Base-by-base conservation (phyloP, 73 alveolate species). In the Paramecium sonneborni region DNA sequence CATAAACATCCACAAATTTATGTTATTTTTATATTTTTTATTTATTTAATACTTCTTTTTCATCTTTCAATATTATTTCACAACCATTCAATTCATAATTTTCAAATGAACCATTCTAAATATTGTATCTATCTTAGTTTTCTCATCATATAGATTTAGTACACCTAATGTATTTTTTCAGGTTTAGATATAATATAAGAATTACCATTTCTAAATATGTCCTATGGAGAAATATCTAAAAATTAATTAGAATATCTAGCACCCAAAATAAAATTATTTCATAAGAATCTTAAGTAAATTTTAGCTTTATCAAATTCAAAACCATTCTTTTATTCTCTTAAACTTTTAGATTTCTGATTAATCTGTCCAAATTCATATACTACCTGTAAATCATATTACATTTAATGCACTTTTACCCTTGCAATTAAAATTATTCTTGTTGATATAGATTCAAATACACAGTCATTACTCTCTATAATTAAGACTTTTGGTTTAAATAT, bases 361-460 rank as follows among this genome's bases (percentile, higher is more conserved):
- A 67, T 15, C 24, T 1, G 7, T 26, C 39, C 82, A 67, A 67
- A 8, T 67, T 74, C 87, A 74, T 74, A 74, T 3, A 74, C 35
- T 11, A 74, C 87, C 28, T 34, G 26, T 10, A 74, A 39, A 74
- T 74, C 37, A 37, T 12, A 74, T 37, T 0, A 21, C 15, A 9
- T 12, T 39, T 74, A 37, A 74, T 74, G 56, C 11, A 35, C 7
- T 39, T 74, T 4, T 74, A 32, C 58, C 8, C 15, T 37, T 74
- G 38, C 87, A 14, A 74, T 74, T 39, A 74, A 37, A 37, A 37
- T 37, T 15, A 74, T 74, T 74, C 87, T 74, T 74, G 87, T 74
- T 74, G 87, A 28, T 74, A 37, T 3, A 30, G 28, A 74, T 34
- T 74, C 12, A 37, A 9, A 37, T 39, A 18, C 3, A 9, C 20